Evolutionary conservation across 2,329 filamentous ascomycete species (phyloP), one percentile per base, ranked within the genome.

Genomic region (Fragosphaeria purpurea): DNA sequence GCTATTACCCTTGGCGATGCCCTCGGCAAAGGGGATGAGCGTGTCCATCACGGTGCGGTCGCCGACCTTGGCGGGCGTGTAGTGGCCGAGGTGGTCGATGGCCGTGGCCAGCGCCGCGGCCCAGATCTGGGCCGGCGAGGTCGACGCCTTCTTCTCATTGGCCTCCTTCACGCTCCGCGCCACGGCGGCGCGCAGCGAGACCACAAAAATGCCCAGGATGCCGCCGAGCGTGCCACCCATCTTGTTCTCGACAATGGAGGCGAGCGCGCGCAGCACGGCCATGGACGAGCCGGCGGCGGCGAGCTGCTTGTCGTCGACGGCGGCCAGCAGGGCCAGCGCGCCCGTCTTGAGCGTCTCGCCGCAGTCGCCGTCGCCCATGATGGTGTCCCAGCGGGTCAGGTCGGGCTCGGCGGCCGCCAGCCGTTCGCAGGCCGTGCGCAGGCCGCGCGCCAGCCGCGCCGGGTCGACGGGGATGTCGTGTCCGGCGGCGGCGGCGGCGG

Each of bases 291-390:
- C 74, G 4, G 58, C 59, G 4, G 65, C 64, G 0, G 75, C 63
- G 1, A 69, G 51, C 4, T 60, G 58, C 7, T 55, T 50, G 47
- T 74, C 63, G 22, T 50, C 53, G 44, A 77, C 59, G 1, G 71
- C 72, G 0, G 77, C 76, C 2, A 77, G 60, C 7, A 78, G 60
- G 4, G 64, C 64, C 5, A 61, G 69, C 0, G 76, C 76, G 1
- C 77, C 77, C 0, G 71, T 73, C 64, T 76, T 73, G 49, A 80
- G 67, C 3, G 76, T 79, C 59, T 85, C 78, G 39, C 81, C 81
- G 60, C 80, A 85, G 64, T 84, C 80, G 9, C 80, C 80, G 57
- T 83, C 81, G 38, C 79, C 80, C 72, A 83, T 78, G 44, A 79
- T 62, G 5, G 75, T 80, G 61, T 83, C 79, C 73, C 76, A 83